Conservation (phyloP, 2,329 filamentous ascomycete genomes). For the Pyrenochaeta sp. region DNA sequence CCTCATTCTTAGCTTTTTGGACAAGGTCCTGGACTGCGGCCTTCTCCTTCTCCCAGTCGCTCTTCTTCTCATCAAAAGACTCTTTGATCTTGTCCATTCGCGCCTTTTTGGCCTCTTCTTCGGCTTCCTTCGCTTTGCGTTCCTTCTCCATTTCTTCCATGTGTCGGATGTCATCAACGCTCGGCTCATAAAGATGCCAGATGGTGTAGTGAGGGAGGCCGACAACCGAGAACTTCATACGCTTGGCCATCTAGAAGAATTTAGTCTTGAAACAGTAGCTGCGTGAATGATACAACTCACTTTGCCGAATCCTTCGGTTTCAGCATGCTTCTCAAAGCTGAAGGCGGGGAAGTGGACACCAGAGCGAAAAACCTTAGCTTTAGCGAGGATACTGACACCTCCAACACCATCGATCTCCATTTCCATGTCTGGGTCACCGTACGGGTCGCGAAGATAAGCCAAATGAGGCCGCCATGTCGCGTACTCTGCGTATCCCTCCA, state of each 20-base stretch:
- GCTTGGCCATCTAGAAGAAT: conserved; percentile 82
- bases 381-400: conserved; percentile 95
- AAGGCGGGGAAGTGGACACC: conserved; percentile 98
- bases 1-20: conserved; percentile 61
- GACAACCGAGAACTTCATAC: conserved; percentile 94
- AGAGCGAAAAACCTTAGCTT: conserved; percentile 91
- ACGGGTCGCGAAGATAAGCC: conserved; percentile 94
- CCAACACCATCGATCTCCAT: conserved; percentile 99
- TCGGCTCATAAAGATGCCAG: conserved; percentile 99
- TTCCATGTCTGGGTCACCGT: conserved; percentile 98
- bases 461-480: conserved; percentile 97
- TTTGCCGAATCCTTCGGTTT: conserved; percentile 99
- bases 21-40: conserved; percentile 75
- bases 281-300: conserved; percentile 58
- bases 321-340: conserved; percentile 97
- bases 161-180: conserved; percentile 93
- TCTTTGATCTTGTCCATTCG: conserved; percentile 80
- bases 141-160: conserved; percentile 99
- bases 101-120: conserved; percentile 77
- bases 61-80: conserved; percentile 77
- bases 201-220: conserved; percentile 97
- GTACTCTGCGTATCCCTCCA: conserved; percentile 98
- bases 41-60: conserved; percentile 92
- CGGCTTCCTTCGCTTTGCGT: conserved; percentile 77
- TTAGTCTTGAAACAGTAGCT: conserved; percentile 30